Percentiles rank a stretch among this genome's conserved stretches.
Evolutionary conservation across 257 asterid species (phyloP).

Genomic region (Ballota nigra): DNA sequence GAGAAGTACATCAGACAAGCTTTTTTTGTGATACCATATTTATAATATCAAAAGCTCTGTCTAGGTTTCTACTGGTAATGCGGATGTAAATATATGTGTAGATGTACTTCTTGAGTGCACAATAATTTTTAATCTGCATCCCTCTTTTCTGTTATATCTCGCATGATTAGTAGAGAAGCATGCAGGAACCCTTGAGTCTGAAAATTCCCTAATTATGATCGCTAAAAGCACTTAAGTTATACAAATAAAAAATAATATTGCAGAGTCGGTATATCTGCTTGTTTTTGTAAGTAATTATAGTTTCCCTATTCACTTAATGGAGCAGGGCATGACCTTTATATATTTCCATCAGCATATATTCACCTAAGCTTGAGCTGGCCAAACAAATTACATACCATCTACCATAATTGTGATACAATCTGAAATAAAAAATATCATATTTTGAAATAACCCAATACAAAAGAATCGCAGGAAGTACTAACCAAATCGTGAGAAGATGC

Average conservation of each 20-base stretch:
- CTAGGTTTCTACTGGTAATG: not conserved
- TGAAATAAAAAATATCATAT: not conserved
- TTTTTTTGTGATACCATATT: not conserved
- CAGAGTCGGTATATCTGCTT: not conserved
- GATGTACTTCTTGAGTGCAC: not conserved
- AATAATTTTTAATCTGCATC: not conserved
- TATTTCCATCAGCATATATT: constrained; percentile 10
- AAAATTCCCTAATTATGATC: not conserved
- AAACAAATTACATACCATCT: constrained; percentile 10
- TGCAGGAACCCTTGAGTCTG: too few species aligned
- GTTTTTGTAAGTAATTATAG: not conserved
- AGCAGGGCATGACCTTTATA: not conserved
- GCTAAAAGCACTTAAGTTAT: not conserved
- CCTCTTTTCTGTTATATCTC: not conserved
- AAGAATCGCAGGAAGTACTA: constrained; percentile 32
- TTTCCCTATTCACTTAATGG: constrained; percentile 8
- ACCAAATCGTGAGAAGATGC: constrained; percentile 95
- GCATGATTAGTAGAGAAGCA: not conserved
- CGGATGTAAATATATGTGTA: not conserved
- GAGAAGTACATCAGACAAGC: constrained; percentile 3
- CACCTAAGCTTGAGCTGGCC: constrained; percentile 2
- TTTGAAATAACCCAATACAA: constrained; percentile 10
- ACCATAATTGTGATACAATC: not conserved
- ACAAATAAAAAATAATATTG: not conserved
- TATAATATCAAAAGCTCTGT: not conserved